phyloP scores from a whole-genome alignment of 2,329 filamentous ascomycete genomes.

The Parastagonospora avenae region DNA sequence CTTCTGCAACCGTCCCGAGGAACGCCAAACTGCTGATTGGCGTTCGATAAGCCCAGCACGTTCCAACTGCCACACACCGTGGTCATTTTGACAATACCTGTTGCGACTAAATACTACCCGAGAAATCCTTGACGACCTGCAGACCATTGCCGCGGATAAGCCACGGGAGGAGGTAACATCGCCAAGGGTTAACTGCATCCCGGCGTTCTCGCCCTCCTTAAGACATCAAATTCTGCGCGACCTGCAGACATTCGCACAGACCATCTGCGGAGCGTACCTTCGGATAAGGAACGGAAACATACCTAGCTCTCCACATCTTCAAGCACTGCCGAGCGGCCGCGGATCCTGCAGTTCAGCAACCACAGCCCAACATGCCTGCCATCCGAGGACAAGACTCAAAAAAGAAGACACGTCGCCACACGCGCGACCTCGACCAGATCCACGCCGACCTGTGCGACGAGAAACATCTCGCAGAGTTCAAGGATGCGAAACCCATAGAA shows the following conservation, averaged over 20 bases:
- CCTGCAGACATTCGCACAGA: neutral
- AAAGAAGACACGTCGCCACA: constrained; percentile 54
- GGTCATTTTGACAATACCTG: constrained; percentile 8
- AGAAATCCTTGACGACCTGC: constrained; percentile 22
- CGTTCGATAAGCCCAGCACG: constrained; percentile 15
- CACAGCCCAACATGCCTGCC: constrained; percentile 52
- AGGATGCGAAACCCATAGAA: constrained; percentile 77
- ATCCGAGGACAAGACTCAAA: constrained; percentile 56
- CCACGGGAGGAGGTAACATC: constrained; percentile 10
- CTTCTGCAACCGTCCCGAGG: constrained; percentile 1
- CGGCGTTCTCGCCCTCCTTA: neutral
- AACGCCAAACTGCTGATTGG: constrained; percentile 12
- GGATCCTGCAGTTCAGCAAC: constrained; percentile 16
- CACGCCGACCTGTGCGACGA: constrained; percentile 78
- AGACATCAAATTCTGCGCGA: neutral
- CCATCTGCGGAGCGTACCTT: neutral
- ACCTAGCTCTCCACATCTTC: constrained; percentile 7
- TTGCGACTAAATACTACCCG: neutral
- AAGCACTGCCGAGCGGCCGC: constrained; percentile 31
- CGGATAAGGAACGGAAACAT: no score
- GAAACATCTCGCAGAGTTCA: constrained; percentile 79
- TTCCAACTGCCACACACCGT: neutral
- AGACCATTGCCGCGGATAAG: constrained; percentile 16
- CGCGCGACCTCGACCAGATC: constrained; percentile 90
- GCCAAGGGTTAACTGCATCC: constrained; percentile 19